Percentiles rank a stretch among this genome's conserved stretches.
phyloP scores from a whole-genome alignment of 768 basidiomycete genomes.

The Tephrocybe rancida region DNA sequence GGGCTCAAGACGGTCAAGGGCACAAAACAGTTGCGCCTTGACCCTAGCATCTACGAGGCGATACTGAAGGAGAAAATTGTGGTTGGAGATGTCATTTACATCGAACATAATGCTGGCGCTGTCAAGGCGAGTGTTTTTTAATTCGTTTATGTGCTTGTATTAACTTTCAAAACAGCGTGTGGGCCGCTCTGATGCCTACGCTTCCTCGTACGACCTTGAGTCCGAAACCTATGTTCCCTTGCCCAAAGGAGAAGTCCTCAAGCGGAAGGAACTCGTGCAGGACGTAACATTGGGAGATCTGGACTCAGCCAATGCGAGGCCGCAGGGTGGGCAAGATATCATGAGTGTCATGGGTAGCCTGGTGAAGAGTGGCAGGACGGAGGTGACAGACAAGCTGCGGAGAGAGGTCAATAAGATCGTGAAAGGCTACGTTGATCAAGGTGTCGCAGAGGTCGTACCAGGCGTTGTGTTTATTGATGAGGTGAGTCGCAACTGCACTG shows the following conservation, averaged over 20 bases:
- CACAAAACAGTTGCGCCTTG: constrained; percentile 92
- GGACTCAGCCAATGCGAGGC: constrained; percentile 94
- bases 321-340: constrained; percentile 96
- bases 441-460: constrained; percentile 96
- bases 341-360: constrained; percentile 96
- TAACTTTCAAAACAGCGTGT: constrained; percentile 62
- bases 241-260: constrained; percentile 45
- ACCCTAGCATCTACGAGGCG: constrained; percentile 95
- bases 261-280: constrained; percentile 25
- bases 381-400: constrained; percentile 95
- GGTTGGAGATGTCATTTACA: constrained; percentile 95
- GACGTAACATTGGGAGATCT: constrained; percentile 73
- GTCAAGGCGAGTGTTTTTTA: constrained; percentile 72
- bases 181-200: constrained; percentile 95
- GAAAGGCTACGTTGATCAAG: constrained; percentile 96
- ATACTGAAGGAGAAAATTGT: constrained; percentile 97
- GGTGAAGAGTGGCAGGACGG: constrained; percentile 91
- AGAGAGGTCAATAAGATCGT: constrained; percentile 98
- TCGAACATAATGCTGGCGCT: constrained; percentile 91
- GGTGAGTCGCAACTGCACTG: constrained; percentile 46
- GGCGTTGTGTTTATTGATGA: constrained; percentile 99
- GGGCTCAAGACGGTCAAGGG: constrained; percentile 93
- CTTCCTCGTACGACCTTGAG: constrained; percentile 96
- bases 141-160: background rate
- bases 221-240: constrained; percentile 98